These are phyloP conservation scores for Bolboschoenus planiculmis DNA, from an alignment of 176 grass and related monocot species.

Conservation along the genomic window DNA sequence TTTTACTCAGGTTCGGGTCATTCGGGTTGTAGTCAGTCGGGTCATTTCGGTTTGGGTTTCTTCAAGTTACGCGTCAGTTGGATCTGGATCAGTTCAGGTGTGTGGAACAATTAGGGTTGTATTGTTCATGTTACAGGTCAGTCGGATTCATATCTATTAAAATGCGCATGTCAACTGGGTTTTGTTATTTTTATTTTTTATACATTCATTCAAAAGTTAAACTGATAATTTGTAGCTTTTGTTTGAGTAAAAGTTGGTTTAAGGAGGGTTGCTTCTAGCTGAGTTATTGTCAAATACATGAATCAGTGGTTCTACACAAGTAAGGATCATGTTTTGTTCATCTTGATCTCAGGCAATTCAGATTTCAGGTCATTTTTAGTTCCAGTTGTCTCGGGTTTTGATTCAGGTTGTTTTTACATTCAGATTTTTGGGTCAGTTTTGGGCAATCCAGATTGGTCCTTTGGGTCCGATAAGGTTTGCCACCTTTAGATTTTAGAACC, in stretches of 20 bases:
- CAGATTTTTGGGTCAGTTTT: neutral
- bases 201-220: neutral
- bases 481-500: neutral
- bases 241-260: neutral
- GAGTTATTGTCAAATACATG: neutral
- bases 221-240: neutral
- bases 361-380: neutral
- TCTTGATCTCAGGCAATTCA: neutral
- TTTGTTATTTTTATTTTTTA: neutral
- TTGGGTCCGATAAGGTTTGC: neutral
- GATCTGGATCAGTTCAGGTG: neutral
- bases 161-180: neutral
- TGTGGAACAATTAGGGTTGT: neutral
- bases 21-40: neutral
- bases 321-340: neutral
- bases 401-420: neutral
- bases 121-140: neutral
- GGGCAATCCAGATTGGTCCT: neutral
- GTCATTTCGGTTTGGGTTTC: neutral
- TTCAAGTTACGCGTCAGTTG: neutral
- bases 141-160: neutral
- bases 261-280: neutral
- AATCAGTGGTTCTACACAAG: neutral
- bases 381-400: neutral
- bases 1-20: neutral